A percentile compares a stretch with the other conserved stretches of the same genome.
Conservation (phyloP, 2,329 filamentous ascomycete species). For the Nemania sp. region DNA sequence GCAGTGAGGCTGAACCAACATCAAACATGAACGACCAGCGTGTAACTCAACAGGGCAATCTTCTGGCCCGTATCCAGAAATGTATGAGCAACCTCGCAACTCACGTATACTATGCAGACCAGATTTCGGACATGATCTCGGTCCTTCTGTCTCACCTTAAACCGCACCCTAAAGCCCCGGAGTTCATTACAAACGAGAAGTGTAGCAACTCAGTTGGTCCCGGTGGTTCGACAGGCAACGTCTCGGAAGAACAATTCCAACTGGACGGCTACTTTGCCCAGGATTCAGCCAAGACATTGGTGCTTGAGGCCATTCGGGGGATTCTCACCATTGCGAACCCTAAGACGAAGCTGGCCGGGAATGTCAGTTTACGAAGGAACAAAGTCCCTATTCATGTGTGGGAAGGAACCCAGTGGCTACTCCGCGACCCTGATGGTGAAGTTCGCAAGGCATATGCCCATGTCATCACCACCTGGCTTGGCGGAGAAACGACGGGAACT, state of each 20-base stretch:
- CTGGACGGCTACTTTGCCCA: constrained; percentile 59
- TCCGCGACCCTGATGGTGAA: constrained; percentile 76
- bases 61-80: constrained; percentile 73
- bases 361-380: constrained; percentile 70
- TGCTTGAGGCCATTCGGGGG: constrained; percentile 78
- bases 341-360: constrained; percentile 61
- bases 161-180: constrained; percentile 56
- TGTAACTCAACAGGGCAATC: constrained; percentile 60
- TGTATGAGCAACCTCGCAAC: constrained; percentile 92
- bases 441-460: constrained; percentile 87
- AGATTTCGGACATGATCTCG: constrained; percentile 91
- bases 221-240: constrained; percentile 45
- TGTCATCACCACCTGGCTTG: constrained; percentile 81
- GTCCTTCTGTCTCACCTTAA: constrained; percentile 79
- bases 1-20: constrained; percentile 39
- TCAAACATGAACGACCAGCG: constrained; percentile 45
- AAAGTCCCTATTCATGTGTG: constrained; percentile 81
- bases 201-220: constrained; percentile 42
- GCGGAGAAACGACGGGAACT: constrained; percentile 71
- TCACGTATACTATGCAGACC: constrained; percentile 95
- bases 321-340: constrained; percentile 83
- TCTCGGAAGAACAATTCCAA: constrained; percentile 50
- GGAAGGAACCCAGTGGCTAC: constrained; percentile 95
- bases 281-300: constrained; percentile 62
- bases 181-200: constrained; percentile 54